Evolutionary conservation across 23 red algal genomes (phyloP), one percentile per base, ranked within the genome.

Genomic region (Gracilaria gracilis): DNA sequence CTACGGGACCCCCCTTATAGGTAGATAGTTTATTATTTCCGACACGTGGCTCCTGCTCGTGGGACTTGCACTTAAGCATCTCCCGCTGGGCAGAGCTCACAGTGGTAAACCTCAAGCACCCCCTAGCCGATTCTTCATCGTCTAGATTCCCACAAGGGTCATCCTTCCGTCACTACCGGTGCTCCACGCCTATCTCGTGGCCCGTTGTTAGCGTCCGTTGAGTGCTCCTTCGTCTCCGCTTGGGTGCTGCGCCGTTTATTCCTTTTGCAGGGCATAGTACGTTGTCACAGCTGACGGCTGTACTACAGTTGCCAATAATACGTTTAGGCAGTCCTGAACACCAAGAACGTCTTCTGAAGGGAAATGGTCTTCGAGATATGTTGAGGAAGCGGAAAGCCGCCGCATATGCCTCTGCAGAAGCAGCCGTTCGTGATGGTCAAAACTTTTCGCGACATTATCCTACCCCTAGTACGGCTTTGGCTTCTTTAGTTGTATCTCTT

Each of bases 261-360:
- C 25, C 33, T 31, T 19, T 14, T 13, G 6, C 11, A 15, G 33
- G 62, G 62, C 62, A 67, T 36, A 55, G 11, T 55, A 55, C 11
- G 33, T 67, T 67, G 62, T 36, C 20, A 67, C 62, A 2, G 11
- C 69, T 9, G 11, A 8, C 21, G 36, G 39, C 23, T 74, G 69
- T 46, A 74, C 39, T 74, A 29, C 69, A 74, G 77, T 88, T 46
- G 93, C 93, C 23, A 90, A 89, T 47, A 87, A 87, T 34, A 40
- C 84, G 13, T 82, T 32, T 34, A 85, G 84, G 19, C 74, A 95
- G 80, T 55, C 50, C 75, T n/a, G 85, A 95, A 23, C 86, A 85
- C 44, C 93, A 85, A 55, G 54, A 84, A 28, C 67, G 83, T 19
- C 51, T 90, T 13, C 55, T 91, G 19, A 78, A 67, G 15, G 62